Evolutionary conservation across 2,329 filamentous ascomycete species (phyloP), one percentile per base, ranked within the genome.

Genomic region (Cyanodermella asteris): DNA sequence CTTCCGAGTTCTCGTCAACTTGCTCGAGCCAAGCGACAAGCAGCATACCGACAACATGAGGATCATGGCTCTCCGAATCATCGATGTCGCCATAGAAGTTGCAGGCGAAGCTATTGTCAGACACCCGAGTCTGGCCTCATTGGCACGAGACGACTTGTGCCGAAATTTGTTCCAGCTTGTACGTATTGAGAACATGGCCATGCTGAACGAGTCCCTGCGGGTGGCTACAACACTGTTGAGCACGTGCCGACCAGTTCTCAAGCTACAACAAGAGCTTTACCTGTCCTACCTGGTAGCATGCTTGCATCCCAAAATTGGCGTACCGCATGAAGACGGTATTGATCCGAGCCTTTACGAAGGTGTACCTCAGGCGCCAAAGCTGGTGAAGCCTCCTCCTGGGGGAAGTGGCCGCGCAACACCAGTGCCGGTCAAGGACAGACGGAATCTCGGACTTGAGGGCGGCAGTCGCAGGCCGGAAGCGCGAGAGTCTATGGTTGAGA

Each of bases 401-500:
- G 61, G 56, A 31, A 93, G 81, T 41, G 84, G 87, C 6, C 66
- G 82, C 27, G 70, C 77, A 18, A 93, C 87, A 2, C 87, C 87
- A 16, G 78, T 94, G 3, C 74, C 78, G 5, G 72, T 93, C 27
- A 82, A 82, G 42, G 87, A 97, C 41, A 68, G 87, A 26, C 81
- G 91, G 46, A 87, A 80, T 44, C 62, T 94, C 18, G 87, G 87
- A 1, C 57, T 97, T 42, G 87, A 94, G 48, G 84, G 87, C 2
- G 82, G 84, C 6, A 68, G 77, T 18, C 65, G 87, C 33, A 91
- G 90, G 44, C 87, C 87, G 4, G 90, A 97, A 48, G 82, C 87
- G 16, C 66, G 87, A 36, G 87, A 97, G 55, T 82, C 87, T 16
- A 97, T 97, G 87, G 80, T 97, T 4, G 87, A 97, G 51, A 91